Base-by-base conservation (phyloP, 139 green algal genomes). In the Limnomonas spitsbergensis region DNA sequence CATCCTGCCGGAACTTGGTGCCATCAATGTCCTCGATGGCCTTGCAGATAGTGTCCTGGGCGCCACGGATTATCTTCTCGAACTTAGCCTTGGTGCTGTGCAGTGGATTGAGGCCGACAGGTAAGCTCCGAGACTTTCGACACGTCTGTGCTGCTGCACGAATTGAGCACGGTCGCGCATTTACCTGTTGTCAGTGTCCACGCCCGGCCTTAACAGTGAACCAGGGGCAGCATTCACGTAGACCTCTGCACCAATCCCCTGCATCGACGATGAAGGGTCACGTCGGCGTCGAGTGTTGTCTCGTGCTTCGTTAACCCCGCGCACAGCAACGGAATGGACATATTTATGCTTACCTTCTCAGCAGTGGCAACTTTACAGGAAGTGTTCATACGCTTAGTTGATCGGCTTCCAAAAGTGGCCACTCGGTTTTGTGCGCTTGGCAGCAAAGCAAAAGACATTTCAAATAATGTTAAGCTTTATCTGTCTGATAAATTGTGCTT, bases 11-110 rank as follows among this genome's bases (percentile, higher is more conserved):
- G 84, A 99, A 99, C 74, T 84, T 87, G 29, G 56, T 90, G 84
- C 94, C 94, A 69, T 99, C 96, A n/a, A 96, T 76, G 35, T 94
- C 93, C 75, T 90, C 82, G 35, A 99, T 93, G 7, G 94, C 94
- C 1, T 84, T 78, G 76, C 88, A 95, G 78, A 99, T 98, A 2
- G 86, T 81, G 85, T 98, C 88, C 88, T 99, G 96, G 2, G 91
- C 89, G 36, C 81, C 67, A 26, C 92, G 86, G 77, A 98, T 95
- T 38, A 93, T 83, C 70, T 88, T 88, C 84, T 98, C 95, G 78
- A 98, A 98, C 24, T 78, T 79, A 0, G 78, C 88, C 35, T 90
- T 85, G 68, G 94, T 96, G 81, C 89, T 96, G 84, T 78, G 34
- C 36, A 20, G 37, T 24, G 32, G 38, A 26, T 69, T 40, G 40